Evolutionary conservation across 2,329 filamentous ascomycete genomes (phyloP).

Genomic region (Meredithiella fracta): DNA sequence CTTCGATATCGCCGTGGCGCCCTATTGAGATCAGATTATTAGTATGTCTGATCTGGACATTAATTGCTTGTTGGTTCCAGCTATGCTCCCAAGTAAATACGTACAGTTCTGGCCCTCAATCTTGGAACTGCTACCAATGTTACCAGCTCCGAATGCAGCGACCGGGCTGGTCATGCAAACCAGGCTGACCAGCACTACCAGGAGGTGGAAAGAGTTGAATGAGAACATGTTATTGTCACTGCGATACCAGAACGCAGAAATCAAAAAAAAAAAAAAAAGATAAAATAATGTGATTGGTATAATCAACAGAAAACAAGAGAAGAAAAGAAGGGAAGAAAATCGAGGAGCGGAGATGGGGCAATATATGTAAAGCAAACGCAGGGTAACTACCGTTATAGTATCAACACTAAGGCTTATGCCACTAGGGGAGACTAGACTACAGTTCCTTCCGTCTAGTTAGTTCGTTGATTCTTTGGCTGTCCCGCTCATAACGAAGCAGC

Average conservation of each 20-base stretch:
- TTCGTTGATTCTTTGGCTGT: neutral
- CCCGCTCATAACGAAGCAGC: neutral
- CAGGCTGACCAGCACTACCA: conserved; percentile 43
- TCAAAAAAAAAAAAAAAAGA: conserved; percentile 11
- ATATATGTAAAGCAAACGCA: conserved; percentile 1
- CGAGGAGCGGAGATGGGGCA: neutral
- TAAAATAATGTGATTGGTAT: conserved; percentile 14
- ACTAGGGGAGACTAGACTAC: neutral
- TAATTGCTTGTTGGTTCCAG: too few species aligned
- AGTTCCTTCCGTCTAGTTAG: neutral
- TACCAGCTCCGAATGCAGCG: conserved; percentile 72
- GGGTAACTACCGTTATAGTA: neutral
- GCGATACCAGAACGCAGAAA: conserved; percentile 13
- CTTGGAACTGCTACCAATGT: conserved; percentile 66
- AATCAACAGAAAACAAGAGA: conserved; percentile 14
- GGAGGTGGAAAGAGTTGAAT: conserved; percentile 31
- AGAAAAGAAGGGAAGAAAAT: conserved; percentile 8
- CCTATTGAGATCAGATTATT: conserved; percentile 25
- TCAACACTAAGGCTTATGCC: neutral
- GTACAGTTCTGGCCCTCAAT: conserved; percentile 70
- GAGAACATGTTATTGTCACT: conserved; percentile 27
- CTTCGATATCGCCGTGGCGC: conserved; percentile 86
- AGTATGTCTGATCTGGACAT: neutral
- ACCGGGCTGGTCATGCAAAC: conserved; percentile 51
- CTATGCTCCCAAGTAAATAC: conserved; percentile 18